Evolutionary conservation across 2,329 filamentous ascomycete genomes (phyloP).

Genomic region (Exutisphaerella laricina): DNA sequence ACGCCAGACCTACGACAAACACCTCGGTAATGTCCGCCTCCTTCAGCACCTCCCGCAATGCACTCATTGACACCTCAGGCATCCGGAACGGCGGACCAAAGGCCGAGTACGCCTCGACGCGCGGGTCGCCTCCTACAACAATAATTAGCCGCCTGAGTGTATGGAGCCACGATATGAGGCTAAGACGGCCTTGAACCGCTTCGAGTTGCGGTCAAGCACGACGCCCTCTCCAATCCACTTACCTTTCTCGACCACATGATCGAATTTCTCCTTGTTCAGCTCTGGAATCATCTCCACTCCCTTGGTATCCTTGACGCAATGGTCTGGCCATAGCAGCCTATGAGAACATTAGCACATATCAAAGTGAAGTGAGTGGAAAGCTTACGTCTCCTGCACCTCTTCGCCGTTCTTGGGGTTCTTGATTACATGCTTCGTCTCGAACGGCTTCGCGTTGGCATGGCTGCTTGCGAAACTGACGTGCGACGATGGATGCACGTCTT

Average conservation of each 20-base stretch:
- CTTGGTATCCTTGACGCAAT: constrained; percentile 71
- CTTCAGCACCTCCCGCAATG: constrained; percentile 55
- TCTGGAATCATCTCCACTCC: constrained; percentile 72
- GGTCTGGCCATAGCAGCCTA: constrained; percentile 78
- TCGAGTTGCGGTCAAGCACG: background rate
- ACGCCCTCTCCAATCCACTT: constrained; percentile 28
- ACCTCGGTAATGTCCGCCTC: constrained; percentile 64
- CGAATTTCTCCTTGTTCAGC: constrained; percentile 55
- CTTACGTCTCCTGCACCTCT: constrained; percentile 53
- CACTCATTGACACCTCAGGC: constrained; percentile 55
- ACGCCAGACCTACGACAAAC: constrained; percentile 78
- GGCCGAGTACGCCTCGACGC: constrained; percentile 89
- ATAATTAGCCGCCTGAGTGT: background rate
- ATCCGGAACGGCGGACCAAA: constrained; percentile 75
- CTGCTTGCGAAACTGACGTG: constrained; percentile 88
- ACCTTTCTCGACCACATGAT: constrained; percentile 72
- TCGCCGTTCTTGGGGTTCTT: constrained; percentile 62
- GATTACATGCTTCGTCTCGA: constrained; percentile 59
- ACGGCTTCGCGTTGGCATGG: constrained; percentile 64
- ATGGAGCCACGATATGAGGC: too few species aligned
- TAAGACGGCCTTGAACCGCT: background rate
- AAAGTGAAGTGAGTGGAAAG: too few species aligned
- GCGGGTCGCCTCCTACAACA: constrained; percentile 40
- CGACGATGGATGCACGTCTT: constrained; percentile 78
- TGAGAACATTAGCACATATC: constrained; percentile 38